Evolutionary conservation across 2,329 filamentous ascomycete genomes (phyloP), one percentile per base, ranked within the genome.

Genomic region (Penicillium hordei): DNA sequence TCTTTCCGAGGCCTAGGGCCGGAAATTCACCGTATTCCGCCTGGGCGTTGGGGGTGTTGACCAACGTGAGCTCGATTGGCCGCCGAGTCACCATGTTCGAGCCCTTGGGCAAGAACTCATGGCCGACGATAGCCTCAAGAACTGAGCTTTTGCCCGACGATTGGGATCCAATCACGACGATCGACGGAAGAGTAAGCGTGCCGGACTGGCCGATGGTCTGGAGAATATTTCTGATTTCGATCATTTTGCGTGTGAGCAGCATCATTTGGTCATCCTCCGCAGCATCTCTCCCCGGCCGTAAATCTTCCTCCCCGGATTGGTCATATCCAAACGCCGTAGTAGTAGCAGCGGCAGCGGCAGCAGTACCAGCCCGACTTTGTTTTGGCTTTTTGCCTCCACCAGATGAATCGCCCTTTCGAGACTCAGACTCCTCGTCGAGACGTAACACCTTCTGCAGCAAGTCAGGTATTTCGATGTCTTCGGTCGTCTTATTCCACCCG

Each of bases 191-290:
- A 1, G 90, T 93, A 62, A 99, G 80, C 3, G 90, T 86, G 63
- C 89, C 91, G 0, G 93, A 95, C 78, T 99, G 93, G 34, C 93
- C 95, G 46, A 99, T 90, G 27, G 88, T 91, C 70, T 95, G 90
- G 25, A 99, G 82, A 56, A 99, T 91, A 65, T 88, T 93, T 65
- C 95, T 84, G 57, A 99, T 97, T 79, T 99, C 94, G 70, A 99
- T 99, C 94, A 99, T 99, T 79, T 97, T 97, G 79, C 94, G 93
- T 2, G 95, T 99, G 70, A 99, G 81, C 65, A 97, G 83, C 94
- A 99, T 99, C 93, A 99, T 99, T 76, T 99, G 94, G 72, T 99
- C 94, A 69, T 99, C 94, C 68, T 87, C 86, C 19, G 91, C 90
- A 48, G 83, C 82, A 69, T 89, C 86, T 55, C 88, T 85, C 21